Evolutionary conservation across 345 rosid species (phyloP), one percentile per base, ranked within the genome.

Genomic region (Ceriops tagal): DNA sequence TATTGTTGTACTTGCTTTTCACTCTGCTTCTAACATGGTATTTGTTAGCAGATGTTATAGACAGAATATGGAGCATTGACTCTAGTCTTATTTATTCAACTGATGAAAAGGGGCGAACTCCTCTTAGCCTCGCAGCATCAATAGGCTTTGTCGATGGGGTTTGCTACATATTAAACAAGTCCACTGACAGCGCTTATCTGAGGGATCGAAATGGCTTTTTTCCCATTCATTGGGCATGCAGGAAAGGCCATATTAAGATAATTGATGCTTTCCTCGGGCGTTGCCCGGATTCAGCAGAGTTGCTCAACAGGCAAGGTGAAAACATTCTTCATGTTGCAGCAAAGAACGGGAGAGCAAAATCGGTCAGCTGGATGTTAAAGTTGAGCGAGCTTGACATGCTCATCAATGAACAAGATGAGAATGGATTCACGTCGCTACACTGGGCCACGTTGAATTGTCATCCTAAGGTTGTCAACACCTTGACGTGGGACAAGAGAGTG

Each of bases 251-350:
- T 27, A n/a, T 5, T n/a, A 2, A 6, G 1, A 3, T 69, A 1
- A 0, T 75, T 24, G 3, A 52, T 3, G 31, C 1, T 0, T 56
- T 75, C 58, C 39, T 65, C 8, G 16, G 21, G 0, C 5, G 1
- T 5, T 49, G 24, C 46, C 71, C 64, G 1, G 71, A 46, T 39
- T 26, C 56, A 16, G n/a, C 57, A 1, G 75, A 71, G 31, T 7
- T 62, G 3, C 5, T 32, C 1, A 67, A 65, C 37, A 2, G 8
- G 0, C 20, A 19, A 13, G 37, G 51, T 3, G 43, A 18, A 3
- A 72, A 59, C 22, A 37, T 66, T 10, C 76, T 66, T 52, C 66
- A 72, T 53, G 11, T 72, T 20, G 66, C 66, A 0, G 56, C 76
- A 19, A 32, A 26, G 9, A 66, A 24, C 0, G 71, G 71, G 1